Evolutionary conservation across 352 stramenopile species (phyloP).

Genomic region (Phytophthora tentaculata): DNA sequence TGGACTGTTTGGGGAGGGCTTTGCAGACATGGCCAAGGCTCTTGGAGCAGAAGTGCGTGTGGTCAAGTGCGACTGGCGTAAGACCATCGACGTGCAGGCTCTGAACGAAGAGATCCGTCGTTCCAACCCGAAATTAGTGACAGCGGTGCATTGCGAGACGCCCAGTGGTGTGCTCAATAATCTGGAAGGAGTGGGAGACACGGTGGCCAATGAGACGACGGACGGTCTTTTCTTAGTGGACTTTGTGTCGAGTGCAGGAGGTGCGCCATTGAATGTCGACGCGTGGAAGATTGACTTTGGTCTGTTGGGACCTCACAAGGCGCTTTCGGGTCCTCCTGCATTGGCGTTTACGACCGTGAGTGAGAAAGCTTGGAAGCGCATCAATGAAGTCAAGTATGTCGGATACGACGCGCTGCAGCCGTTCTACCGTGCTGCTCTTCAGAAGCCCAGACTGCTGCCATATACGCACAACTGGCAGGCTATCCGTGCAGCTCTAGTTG

Average conservation of each 20-base stretch:
- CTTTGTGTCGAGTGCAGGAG: slow-evolving; percentile 59
- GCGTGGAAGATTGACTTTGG: slow-evolving; percentile 54
- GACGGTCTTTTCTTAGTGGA: slow-evolving; percentile 63
- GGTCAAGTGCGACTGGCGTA: slow-evolving; percentile 50
- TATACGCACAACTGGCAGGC: slow-evolving; percentile 72
- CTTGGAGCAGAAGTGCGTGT: slow-evolving; percentile 48
- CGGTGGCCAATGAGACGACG: slow-evolving; percentile 47
- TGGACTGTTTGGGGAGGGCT: slow-evolving; percentile 57
- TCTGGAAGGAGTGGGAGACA: slow-evolving; percentile 48
- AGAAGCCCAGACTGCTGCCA: slow-evolving; percentile 47
- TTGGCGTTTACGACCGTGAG: slow-evolving; percentile 56
- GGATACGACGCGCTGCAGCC: slow-evolving; percentile 41
- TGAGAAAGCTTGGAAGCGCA: slow-evolving; percentile 54
- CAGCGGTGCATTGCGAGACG: slow-evolving; percentile 62
- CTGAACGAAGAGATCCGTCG: slow-evolving; percentile 47
- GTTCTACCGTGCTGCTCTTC: slow-evolving; percentile 42
- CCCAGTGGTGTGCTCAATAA: slow-evolving; percentile 54
- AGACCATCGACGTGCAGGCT: slow-evolving; percentile 41
- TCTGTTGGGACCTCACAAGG: slow-evolving; percentile 54
- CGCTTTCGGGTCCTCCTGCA: slow-evolving; percentile 48
- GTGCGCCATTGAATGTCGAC: slow-evolving; percentile 47
- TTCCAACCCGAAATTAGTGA: slow-evolving; percentile 56
- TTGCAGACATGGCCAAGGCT: slow-evolving; percentile 52
- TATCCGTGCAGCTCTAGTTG: slow-evolving; percentile 46
- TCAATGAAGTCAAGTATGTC: slow-evolving; percentile 49